Base-by-base conservation (phyloP, 2,329 filamentous ascomycete species). In the Fusarium albosuccineum region DNA sequence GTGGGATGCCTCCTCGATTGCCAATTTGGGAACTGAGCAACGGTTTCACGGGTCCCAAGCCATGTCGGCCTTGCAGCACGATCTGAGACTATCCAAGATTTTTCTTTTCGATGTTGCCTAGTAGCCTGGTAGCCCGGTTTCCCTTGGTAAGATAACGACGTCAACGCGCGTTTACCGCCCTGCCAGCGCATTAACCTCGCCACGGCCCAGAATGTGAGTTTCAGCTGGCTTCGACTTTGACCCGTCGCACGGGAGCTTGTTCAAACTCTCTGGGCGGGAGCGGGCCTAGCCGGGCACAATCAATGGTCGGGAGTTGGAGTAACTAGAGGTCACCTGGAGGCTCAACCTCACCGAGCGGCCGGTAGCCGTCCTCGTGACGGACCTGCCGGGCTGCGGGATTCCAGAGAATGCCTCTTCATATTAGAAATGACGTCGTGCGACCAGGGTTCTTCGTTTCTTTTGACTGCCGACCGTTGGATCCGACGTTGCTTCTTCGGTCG, bases 1-100 rank as follows among this genome's bases (percentile, higher is more conserved):
- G 54, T 68, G 62, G 71, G 72, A 72, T 74, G 70, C 72, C 72
- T 74, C 72, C 60, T 48, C 54, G 48, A 64, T 60, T 66, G 48
- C 71, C 71, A 59, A 61, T 64, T 70, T 70, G 62, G 63, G 69
- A 69, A 59, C 46, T 59, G 46, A 45, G 61, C 60, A 57, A 55
- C 54, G 60, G n/a, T 49, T 49, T 49, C 45, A 49, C 30, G 45
- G 45, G 45, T 49, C 57, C 69, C 66, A 64, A 59, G 33, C 39
- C 40, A 64, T 66, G 52, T 57, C 57, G 42, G 42, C 62, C 68
- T 57, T 71, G 59, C 63, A 68, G 59, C 42, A 51, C 50, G 59
- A 69, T 67, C 65, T 58, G 48, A 67, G 61, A 70, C 71, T 60
- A 70, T 72, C 56, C 46, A 62, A 22, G 58, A 41, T 46, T 59